Evolutionary conservation across 345 rosid genomes (phyloP), one percentile per base, ranked within the genome.

Genomic region (Syzygium aqueum): DNA sequence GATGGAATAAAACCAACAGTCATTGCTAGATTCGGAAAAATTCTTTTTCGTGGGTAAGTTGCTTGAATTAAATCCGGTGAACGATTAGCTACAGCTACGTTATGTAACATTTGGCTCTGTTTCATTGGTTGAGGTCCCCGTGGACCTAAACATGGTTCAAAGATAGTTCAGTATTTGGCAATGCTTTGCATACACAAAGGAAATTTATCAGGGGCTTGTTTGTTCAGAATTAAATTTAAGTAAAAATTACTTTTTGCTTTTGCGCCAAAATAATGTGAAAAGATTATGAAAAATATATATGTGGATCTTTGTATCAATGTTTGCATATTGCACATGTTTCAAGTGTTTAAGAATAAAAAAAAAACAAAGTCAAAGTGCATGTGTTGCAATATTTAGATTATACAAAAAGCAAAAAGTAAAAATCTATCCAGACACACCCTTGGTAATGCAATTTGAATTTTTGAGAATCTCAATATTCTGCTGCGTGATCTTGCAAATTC

Each of bases 1-100:
- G 89, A 85, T 10, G 90, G 51, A 51, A 54, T 87, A 57, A 94
- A 92, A 86, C 91, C 92, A 61, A 77, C 85, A 87, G 50, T 95
- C 86, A 89, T 93, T 65, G 97, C 94, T 85, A 89, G 97, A 88
- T 87, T 94, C 89, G 95, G 98, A 43, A 94, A 91, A 89, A 80
- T 90, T 77, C 53, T 87, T 67, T 95, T 95, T 78, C 87, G 63
- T 15, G 85, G 92, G 98, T 94, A 90, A 87, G 94, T 84, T 49
- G 54, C 53, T 56, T n/a, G 19, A 85, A 27, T 83, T 27, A 13
- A 17, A 37, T 37, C 37, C 11, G 49, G 14, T 37, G 2, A 33
- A 30, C 50, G 6, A 52, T 59, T 65, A 43, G 43, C 51, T 85
- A 85, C 86, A 33, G n/a, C n/a, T 85, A 85, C 65, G 53, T 51